Conservation (phyloP, 2,329 filamentous ascomycete species). For the Alternaria arbusti region DNA sequence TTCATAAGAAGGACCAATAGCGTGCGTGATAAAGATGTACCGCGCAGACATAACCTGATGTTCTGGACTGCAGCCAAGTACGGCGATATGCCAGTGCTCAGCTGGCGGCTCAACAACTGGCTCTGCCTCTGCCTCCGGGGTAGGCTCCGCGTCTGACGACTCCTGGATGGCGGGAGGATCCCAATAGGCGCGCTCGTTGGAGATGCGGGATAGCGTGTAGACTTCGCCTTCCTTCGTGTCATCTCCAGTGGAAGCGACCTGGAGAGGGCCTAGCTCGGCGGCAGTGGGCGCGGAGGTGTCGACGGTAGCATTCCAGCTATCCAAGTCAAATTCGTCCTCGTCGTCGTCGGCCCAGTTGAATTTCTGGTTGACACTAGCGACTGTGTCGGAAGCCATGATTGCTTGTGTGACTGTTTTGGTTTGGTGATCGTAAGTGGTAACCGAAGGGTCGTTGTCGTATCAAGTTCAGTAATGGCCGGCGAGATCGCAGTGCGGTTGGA, state of each 20-base stretch:
- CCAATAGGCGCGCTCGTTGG: not conserved
- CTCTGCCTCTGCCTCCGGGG: not conserved
- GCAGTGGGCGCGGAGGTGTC: conserved; percentile 18
- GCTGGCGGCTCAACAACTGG: not conserved
- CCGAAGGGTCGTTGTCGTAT: not conserved
- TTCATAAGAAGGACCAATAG: not conserved
- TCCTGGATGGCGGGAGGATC: not conserved
- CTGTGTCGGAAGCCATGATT: conserved; percentile 7
- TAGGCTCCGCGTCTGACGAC: not conserved
- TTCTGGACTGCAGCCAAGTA: not conserved
- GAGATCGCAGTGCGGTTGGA: not conserved
- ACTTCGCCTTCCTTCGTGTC: not conserved
- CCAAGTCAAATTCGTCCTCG: conserved; percentile 26
- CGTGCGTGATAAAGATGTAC: not conserved
- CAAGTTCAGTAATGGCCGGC: not conserved
- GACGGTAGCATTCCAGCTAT: conserved; percentile 18
- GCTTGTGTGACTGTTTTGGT: not conserved
- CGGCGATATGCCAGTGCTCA: not conserved
- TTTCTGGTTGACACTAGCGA: conserved; percentile 1
- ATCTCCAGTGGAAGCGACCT: not conserved
- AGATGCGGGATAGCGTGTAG: not conserved
- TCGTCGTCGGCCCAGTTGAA: conserved; percentile 35
- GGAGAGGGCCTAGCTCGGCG: conserved; percentile 11
- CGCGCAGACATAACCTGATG: conserved; percentile 1
- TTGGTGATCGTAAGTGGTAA: not conserved